Base-by-base conservation (phyloP, 2,329 filamentous ascomycete species). In the Plenodomus lindquistii region DNA sequence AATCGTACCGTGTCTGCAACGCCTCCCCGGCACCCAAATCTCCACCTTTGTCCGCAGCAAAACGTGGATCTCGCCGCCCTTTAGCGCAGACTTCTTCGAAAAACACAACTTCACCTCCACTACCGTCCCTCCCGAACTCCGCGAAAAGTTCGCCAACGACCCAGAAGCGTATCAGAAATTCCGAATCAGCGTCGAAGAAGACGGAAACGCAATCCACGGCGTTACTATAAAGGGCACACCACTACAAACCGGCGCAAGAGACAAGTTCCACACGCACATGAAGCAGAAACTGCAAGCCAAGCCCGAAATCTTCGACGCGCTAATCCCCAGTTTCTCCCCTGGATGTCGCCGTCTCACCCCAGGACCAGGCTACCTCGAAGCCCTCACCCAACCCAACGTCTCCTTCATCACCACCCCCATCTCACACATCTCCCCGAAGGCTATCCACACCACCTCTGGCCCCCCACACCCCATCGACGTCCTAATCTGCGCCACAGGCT, bases 281-380 rank as follows among this genome's bases (percentile, higher is more conserved):
- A 67, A 66, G 42, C 48, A 67, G 17, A 55, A 72, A 9, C 58
- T 78, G 4, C 59, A 60, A 35, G 63, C 57, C 44, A 65, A 66
- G 18, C 73, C 74, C 0, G 65, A 77, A 10, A 72, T 76, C 42
- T 73, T 72, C 50, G 69, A 75, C 15, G 62, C 67, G 29, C 59
- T 79, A 2, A 64, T 75, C 15, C 77, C 77, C 0, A 61, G 60
- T 4, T 79, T 77, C 50, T 66, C 74, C 0, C 73, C 73, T 6
- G 78, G 78, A 1, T 81, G 79, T 46, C 69, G 78, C 9, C 70
- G 79, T 2, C 55, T 79, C 16, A 80, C 79, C 0, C 80, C 79
- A 0, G 79, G 79, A 0, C 75, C 76, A 19, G 78, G 79, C 0
- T 82, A 79, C 55, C 73, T 82, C 8, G 77, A 81, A 57, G 75